Percentiles rank a stretch among this genome's conserved stretches.
phyloP scores from a whole-genome alignment of 306 rosid genomes.

The Quercus engelmannii region DNA sequence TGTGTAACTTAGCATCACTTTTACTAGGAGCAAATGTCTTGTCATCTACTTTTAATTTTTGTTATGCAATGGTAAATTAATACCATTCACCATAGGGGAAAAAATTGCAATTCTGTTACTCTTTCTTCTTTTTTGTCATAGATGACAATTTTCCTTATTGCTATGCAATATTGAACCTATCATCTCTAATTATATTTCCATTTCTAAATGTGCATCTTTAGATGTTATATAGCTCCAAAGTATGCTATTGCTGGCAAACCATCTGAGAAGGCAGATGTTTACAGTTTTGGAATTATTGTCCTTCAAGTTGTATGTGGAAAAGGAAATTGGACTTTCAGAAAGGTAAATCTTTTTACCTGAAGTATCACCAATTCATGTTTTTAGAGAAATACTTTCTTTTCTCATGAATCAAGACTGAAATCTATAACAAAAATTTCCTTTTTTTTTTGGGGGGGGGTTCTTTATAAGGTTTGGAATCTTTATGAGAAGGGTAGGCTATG shows the following conservation, averaged over 20 bases:
- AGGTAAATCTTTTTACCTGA: conserved; percentile 14
- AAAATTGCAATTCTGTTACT: background rate
- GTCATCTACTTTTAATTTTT: background rate
- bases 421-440: no score
- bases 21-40: background rate
- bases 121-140: background rate
- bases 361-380: background rate
- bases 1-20: background rate
- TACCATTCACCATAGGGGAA: background rate
- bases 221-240: conserved; percentile 80
- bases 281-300: conserved; percentile 58
- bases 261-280: conserved; percentile 66
- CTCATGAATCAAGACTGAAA: no score
- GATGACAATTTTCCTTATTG: background rate
- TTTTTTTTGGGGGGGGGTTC: no score
- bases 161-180: background rate
- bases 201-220: conserved; percentile 5
- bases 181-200: background rate
- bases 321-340: conserved; percentile 27
- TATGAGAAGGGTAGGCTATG: conserved; percentile 29
- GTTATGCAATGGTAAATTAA: background rate
- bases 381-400: background rate
- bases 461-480: conserved; percentile 37
- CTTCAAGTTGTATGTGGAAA: conserved; percentile 57
- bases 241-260: conserved; percentile 48